A percentile compares a stretch with the other conserved stretches of the same genome.
Conservation (phyloP, 768 basidiomycete genomes). For the Suillus hirtellus region DNA sequence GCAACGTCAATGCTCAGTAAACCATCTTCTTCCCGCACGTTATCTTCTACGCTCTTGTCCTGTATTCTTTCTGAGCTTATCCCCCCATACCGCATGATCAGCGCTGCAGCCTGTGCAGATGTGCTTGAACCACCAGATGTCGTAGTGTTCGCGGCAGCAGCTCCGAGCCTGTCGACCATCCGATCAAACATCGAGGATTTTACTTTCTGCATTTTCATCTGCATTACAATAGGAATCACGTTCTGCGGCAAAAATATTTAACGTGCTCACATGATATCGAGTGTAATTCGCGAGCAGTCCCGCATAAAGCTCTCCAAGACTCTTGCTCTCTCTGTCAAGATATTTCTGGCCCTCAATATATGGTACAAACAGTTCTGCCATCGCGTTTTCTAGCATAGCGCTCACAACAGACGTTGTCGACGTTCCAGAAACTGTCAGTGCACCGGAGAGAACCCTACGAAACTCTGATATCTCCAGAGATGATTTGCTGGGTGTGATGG, state of each 20-base stretch:
- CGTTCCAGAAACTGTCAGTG: slow-evolving; percentile 41
- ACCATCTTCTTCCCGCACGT: slow-evolving; percentile 80
- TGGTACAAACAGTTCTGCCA: slow-evolving; percentile 95
- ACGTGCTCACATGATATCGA: slow-evolving; percentile 78
- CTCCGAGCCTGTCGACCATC: slow-evolving; percentile 82
- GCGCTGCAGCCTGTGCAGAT: slow-evolving; percentile 84
- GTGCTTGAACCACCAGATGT: slow-evolving; percentile 61
- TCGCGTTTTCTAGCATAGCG: slow-evolving; percentile 89
- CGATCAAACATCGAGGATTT: slow-evolving; percentile 87
- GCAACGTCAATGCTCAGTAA: slow-evolving; percentile 71
- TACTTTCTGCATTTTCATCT: slow-evolving; percentile 63
- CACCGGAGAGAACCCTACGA: slow-evolving; percentile 49
- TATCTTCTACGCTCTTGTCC: slow-evolving; percentile 65
- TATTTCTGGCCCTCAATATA: slow-evolving; percentile 92
- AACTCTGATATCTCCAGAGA: slow-evolving; percentile 65
- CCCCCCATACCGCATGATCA: slow-evolving; percentile 88
- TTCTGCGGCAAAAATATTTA: slow-evolving; percentile 5
- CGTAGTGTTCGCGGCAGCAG: slow-evolving; percentile 67
- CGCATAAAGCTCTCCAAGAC: slow-evolving; percentile 76
- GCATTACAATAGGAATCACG: slow-evolving; percentile 12
- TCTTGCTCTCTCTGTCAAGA: slow-evolving; percentile 88
- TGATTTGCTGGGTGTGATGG: slow-evolving; percentile 57
- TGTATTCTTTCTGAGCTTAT: slow-evolving; percentile 54
- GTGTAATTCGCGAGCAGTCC: slow-evolving; percentile 72
- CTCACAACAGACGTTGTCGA: slow-evolving; percentile 59